Evolutionary conservation across 2,329 filamentous ascomycete species (phyloP).

Genomic region (Cytospora chrysosperma): DNA sequence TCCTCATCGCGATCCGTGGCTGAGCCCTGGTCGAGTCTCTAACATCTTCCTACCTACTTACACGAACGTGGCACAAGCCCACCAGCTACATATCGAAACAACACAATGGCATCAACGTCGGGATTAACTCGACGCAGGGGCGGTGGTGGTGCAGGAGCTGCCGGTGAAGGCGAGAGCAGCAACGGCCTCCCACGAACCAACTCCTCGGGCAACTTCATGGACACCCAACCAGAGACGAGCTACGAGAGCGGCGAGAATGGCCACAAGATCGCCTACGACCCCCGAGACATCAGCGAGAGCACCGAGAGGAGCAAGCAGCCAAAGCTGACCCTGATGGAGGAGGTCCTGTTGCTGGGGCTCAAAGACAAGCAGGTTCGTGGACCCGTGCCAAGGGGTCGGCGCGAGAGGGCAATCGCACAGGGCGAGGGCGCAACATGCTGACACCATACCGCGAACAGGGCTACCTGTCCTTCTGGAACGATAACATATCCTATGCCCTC

Average conservation of each 20-base stretch:
- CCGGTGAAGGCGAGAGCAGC: constrained; percentile 53
- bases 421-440: not conserved
- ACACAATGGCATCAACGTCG: constrained; percentile 40
- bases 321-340: constrained; percentile 98
- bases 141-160: constrained; percentile 57
- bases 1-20: not conserved
- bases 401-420: not conserved
- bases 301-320: constrained; percentile 96
- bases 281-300: constrained; percentile 94
- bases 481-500: constrained; percentile 98
- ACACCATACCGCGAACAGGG: constrained; percentile 55
- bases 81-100: not conserved
- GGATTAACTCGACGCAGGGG: constrained; percentile 66
- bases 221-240: constrained; percentile 69
- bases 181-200: constrained; percentile 53
- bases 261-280: constrained; percentile 98
- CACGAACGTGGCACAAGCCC: not conserved
- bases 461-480: constrained; percentile 99
- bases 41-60: not conserved
- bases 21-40: not conserved
- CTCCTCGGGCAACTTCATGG: constrained; percentile 52
- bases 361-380: constrained; percentile 93
- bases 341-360: constrained; percentile 88
- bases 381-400: not conserved
- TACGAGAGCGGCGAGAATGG: constrained; percentile 93